Evolutionary conservation across 2,329 filamentous ascomycete genomes (phyloP).

Genomic region (Colletotrichum viniferum): DNA sequence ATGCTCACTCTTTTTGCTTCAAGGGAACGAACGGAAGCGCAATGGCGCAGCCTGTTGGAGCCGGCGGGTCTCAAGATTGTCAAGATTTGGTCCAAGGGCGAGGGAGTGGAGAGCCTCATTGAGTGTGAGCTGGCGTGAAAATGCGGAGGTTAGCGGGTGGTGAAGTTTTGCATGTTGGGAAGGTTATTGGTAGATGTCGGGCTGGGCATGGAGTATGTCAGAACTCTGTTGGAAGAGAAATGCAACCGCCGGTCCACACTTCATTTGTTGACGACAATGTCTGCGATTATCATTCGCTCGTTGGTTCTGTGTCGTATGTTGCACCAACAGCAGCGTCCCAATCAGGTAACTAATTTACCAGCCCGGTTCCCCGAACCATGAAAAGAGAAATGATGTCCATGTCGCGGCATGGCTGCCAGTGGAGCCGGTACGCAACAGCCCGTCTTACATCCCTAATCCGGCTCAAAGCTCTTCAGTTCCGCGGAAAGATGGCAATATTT

Average conservation of each 20-base stretch:
- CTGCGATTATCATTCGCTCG: not conserved
- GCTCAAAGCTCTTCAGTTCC: not conserved
- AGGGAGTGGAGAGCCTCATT: not conserved
- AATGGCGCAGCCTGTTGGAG: constrained; percentile 18
- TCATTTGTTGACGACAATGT: not conserved
- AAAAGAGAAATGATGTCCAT: not conserved
- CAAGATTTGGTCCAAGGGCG: constrained; percentile 1
- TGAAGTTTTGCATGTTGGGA: not conserved
- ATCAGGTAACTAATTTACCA: not conserved
- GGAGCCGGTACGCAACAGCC: not conserved
- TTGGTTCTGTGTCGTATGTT: not conserved
- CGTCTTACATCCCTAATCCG: not conserved
- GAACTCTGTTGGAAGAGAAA: not conserved
- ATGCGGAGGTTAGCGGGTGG: not conserved
- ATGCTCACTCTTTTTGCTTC: constrained; percentile 24
- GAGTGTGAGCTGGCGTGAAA: constrained; percentile 5
- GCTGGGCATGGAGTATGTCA: not conserved
- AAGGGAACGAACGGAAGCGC: constrained; percentile 22
- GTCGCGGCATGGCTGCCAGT: not conserved
- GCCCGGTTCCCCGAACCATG: not conserved
- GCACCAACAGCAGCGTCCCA: not conserved
- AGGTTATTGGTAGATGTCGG: not conserved
- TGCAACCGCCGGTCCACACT: not conserved
- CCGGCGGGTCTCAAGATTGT: not conserved
- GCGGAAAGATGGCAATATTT: constrained; percentile 4